A percentile compares a stretch with the other conserved stretches of the same genome.
phyloP scores from a whole-genome alignment of 805 yeast species.

The Candida sonorensis region DNA sequence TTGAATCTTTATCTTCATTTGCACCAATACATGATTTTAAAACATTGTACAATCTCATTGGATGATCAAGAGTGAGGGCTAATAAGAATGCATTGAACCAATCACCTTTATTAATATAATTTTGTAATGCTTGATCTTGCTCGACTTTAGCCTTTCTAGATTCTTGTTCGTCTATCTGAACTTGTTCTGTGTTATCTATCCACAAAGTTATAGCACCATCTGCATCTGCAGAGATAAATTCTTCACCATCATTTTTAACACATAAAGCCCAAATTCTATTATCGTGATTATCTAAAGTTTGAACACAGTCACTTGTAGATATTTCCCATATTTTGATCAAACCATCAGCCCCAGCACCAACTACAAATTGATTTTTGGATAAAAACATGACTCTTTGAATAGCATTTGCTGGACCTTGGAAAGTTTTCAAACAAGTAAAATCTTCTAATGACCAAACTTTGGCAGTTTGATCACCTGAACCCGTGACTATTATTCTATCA shows the following conservation, averaged over 20 bases:
- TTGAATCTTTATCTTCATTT: conserved; percentile 41
- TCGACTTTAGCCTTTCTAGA: conserved; percentile 57
- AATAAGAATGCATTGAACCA: conserved; percentile 87
- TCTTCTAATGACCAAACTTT: conserved; percentile 84
- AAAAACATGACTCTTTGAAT: conserved; percentile 77
- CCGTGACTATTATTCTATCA: conserved; percentile 72
- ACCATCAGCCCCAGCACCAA: conserved; percentile 91
- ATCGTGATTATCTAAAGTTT: conserved; percentile 84
- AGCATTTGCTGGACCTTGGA: conserved; percentile 92
- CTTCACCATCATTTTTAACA: conserved; percentile 55
- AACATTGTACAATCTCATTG: conserved; percentile 79
- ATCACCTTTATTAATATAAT: conserved; percentile 61
- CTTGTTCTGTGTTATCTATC: conserved; percentile 81
- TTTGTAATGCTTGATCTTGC: conserved; percentile 81
- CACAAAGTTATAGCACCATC: conserved; percentile 89
- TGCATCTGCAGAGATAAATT: conserved; percentile 84
- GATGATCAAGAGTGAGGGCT: conserved; percentile 84
- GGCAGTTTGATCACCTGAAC: conserved; percentile 89
- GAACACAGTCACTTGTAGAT: conserved; percentile 64
- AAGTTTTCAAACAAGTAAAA: conserved; percentile 68
- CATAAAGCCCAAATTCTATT: conserved; percentile 93
- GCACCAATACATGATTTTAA: conserved; percentile 52
- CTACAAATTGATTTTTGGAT: conserved; percentile 57
- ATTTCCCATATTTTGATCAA: conserved; percentile 87
- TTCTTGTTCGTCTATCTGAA: conserved; percentile 46